phyloP scores from a whole-genome alignment of 2,329 filamentous ascomycete species.

The Claviceps sp. region DNA sequence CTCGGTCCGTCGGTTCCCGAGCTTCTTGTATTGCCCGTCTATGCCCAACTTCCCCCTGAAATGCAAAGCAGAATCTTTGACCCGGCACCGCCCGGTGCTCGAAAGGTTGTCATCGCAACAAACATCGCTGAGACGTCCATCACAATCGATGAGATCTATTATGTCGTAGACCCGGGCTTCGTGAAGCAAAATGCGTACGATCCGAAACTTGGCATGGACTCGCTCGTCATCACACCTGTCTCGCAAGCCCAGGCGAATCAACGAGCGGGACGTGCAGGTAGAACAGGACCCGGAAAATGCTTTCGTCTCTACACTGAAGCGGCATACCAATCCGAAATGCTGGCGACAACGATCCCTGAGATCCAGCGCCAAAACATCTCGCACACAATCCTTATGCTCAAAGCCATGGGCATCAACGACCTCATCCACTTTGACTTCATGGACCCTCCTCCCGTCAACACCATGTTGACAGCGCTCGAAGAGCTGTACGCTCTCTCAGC shows the following conservation, averaged over 20 bases:
- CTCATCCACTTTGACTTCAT: conserved; percentile 96
- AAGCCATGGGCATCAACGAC: conserved; percentile 98
- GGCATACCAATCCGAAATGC: conserved; percentile 92
- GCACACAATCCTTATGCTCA: conserved; percentile 90
- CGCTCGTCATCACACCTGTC: conserved; percentile 87
- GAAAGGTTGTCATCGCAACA: conserved; percentile 94
- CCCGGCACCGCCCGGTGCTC: conserved; percentile 67
- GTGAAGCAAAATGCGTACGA: conserved; percentile 98
- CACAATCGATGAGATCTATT: conserved; percentile 95
- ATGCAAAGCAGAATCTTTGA: conserved; percentile 94
- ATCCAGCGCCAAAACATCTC: conserved; percentile 92
- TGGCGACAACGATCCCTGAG: conserved; percentile 89
- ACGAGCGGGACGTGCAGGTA: conserved; percentile 77
- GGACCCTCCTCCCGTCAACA: conserved; percentile 95
- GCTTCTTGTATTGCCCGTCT: conserved; percentile 87
- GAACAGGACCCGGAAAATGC: conserved; percentile 91
- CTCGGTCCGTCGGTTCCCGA: conserved; percentile 84
- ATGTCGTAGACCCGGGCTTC: conserved; percentile 92
- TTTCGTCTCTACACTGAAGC: conserved; percentile 93
- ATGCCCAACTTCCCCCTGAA: conserved; percentile 82
- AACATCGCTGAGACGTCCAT: conserved; percentile 98
- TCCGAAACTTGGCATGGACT: conserved; percentile 95
- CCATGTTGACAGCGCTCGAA: conserved; percentile 91
- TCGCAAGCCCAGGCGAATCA: conserved; percentile 96
- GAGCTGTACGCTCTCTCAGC: conserved; percentile 87